Evolutionary conservation across 2,329 filamentous ascomycete species (phyloP).

Genomic region (Aspergillus sp.): DNA sequence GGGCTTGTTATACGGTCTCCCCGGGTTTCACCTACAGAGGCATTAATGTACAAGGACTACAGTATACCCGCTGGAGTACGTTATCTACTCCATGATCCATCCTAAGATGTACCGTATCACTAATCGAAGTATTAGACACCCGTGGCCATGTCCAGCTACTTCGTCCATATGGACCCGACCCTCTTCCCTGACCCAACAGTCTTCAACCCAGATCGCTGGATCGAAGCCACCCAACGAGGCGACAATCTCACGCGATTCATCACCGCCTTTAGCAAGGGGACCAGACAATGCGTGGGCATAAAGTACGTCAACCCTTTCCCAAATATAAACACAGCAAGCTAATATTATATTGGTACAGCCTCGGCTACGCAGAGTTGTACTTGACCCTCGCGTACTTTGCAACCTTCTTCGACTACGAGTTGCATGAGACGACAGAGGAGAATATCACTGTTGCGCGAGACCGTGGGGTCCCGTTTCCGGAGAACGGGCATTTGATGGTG

Average conservation of each 20-base stretch:
- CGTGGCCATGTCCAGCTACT: not conserved
- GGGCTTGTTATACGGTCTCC: slow-evolving; percentile 33
- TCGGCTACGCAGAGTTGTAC: not conserved
- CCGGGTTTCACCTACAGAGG: slow-evolving; percentile 24
- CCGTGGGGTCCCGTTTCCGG: not conserved
- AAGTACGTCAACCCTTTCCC: not conserved
- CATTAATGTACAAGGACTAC: slow-evolving; percentile 30
- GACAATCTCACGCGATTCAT: not conserved
- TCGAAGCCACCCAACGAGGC: not conserved
- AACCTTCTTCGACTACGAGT: not conserved
- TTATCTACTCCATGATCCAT: not conserved
- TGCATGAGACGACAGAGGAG: not conserved
- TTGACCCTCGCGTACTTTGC: not conserved
- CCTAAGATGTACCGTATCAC: too few species aligned
- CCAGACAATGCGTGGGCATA: not conserved
- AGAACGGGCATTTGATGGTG: not conserved
- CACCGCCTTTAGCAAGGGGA: not conserved
- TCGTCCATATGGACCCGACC: not conserved
- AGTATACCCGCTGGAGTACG: slow-evolving; percentile 14
- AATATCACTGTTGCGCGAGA: not conserved
- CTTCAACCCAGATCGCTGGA: slow-evolving; percentile 2
- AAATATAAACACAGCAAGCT: not conserved
- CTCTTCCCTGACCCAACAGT: not conserved
- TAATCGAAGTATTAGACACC: not conserved
- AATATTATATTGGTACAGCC: not conserved